phyloP scores from a whole-genome alignment of 2,329 filamentous ascomycete genomes.

The Venturia pyrina region DNA sequence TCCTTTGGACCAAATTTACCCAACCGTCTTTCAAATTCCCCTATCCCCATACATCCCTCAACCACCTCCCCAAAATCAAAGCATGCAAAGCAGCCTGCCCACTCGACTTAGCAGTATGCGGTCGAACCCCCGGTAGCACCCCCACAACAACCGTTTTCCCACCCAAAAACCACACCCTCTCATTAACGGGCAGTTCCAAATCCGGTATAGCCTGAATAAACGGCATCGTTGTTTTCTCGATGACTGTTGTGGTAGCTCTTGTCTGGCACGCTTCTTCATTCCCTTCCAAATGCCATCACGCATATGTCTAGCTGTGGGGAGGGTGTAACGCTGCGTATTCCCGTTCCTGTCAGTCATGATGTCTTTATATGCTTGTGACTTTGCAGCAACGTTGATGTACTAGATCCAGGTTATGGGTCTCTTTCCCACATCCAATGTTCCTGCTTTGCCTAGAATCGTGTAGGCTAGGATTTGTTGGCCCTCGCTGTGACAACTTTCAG shows the following conservation, averaged over 20 bases:
- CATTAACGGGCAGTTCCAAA: background rate
- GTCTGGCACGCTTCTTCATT: background rate
- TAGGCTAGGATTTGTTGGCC: background rate
- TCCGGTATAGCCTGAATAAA: background rate
- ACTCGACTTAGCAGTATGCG: background rate
- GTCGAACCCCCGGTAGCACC: background rate
- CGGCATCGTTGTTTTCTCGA: background rate
- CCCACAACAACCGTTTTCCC: background rate
- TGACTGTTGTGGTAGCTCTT: background rate
- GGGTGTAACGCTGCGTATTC: background rate
- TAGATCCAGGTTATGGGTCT: background rate
- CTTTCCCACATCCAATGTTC: background rate
- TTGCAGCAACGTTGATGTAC: background rate
- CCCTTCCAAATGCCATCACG: background rate
- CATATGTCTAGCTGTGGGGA: background rate
- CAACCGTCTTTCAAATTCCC: background rate
- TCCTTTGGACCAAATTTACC: background rate
- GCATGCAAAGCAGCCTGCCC: background rate
- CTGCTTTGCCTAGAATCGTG: background rate
- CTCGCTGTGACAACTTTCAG: too few species aligned
- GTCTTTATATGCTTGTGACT: background rate
- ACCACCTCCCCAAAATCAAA: background rate
- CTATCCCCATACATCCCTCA: background rate
- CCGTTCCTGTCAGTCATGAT: background rate
- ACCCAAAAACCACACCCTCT: background rate